Percentiles rank a stretch among this genome's conserved stretches.
These are phyloP conservation scores for Magnolia kwangsiensis DNA, from an alignment of 164 flowering plant species.

Conservation along the genomic window DNA sequence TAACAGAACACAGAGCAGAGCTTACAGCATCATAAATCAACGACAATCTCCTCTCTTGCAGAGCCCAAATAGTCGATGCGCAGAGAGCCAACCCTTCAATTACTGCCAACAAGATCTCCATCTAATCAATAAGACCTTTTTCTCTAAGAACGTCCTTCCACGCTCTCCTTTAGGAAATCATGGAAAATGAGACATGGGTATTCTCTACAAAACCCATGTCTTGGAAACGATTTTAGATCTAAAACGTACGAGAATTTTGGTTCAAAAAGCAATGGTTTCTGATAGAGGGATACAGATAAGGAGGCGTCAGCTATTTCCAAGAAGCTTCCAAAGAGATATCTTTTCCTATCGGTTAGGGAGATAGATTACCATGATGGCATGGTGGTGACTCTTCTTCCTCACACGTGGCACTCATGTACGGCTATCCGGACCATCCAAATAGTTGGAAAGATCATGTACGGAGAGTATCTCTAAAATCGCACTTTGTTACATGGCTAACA, in stretches of 20 bases:
- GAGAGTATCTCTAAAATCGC: no score
- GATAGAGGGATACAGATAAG: no score
- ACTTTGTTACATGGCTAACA: no score
- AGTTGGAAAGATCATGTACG: no score
- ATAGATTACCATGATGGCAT: no score
- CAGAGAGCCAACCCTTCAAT: neutral
- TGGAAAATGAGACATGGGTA: neutral
- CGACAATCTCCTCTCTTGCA: conserved; percentile 3
- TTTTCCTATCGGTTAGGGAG: no score
- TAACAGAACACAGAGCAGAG: neutral
- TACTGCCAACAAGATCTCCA: neutral
- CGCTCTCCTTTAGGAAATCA: neutral
- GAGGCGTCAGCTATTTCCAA: neutral
- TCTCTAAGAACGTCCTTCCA: neutral
- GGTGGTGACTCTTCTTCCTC: no score
- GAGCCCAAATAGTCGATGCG: conserved; percentile 1
- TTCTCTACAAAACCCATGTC: conserved; percentile 3
- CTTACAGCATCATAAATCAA: neutral
- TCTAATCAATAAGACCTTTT: neutral
- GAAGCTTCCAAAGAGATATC: neutral
- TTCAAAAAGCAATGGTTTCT: neutral
- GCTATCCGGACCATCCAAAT: no score
- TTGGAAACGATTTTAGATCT: neutral
- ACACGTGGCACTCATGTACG: no score
- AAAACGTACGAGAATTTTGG: neutral